Percentiles rank a stretch among this genome's conserved stretches.
Conservation (phyloP, 2,329 filamentous ascomycete species). For the Aspergillus arachidicola region DNA sequence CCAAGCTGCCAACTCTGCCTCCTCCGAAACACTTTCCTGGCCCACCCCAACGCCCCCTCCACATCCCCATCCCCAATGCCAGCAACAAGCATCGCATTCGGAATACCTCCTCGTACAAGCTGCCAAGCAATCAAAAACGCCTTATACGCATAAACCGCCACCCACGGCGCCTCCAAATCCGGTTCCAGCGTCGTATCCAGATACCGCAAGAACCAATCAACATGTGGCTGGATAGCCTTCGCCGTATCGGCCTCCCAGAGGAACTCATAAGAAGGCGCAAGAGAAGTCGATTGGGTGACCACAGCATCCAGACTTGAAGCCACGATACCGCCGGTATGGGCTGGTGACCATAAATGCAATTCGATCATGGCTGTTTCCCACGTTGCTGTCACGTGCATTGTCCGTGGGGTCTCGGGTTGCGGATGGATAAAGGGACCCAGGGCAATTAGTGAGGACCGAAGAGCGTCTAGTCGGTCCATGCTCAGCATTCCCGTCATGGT, state of each 20-base stretch:
- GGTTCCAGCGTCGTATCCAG: slow-evolving; percentile 29
- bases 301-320: slow-evolving; percentile 40
- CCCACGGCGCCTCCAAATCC: slow-evolving; percentile 42
- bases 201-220: slow-evolving; percentile 45
- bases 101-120: slow-evolving; percentile 32
- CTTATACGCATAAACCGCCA: slow-evolving; percentile 44
- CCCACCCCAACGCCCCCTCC: slow-evolving; percentile 30
- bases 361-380: slow-evolving; percentile 50
- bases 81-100: slow-evolving; percentile 39
- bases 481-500: slow-evolving; percentile 48
- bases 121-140: slow-evolving; percentile 48
- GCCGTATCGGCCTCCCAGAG: slow-evolving; percentile 33
- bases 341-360: slow-evolving; percentile 46
- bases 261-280: slow-evolving; percentile 34
- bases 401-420: not conserved
- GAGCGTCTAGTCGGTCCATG: slow-evolving; percentile 41
- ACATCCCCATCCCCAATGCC: slow-evolving; percentile 36
- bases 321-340: slow-evolving; percentile 45
- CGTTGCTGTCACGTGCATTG: slow-evolving; percentile 30
- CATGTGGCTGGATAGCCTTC: slow-evolving; percentile 37
- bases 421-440: slow-evolving; percentile 35
- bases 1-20: slow-evolving; percentile 35
- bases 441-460: slow-evolving; percentile 39
- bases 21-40: slow-evolving; percentile 33
- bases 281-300: slow-evolving; percentile 34